phyloP scores from a whole-genome alignment of 306 rosid species.

The Vicia villosa region DNA sequence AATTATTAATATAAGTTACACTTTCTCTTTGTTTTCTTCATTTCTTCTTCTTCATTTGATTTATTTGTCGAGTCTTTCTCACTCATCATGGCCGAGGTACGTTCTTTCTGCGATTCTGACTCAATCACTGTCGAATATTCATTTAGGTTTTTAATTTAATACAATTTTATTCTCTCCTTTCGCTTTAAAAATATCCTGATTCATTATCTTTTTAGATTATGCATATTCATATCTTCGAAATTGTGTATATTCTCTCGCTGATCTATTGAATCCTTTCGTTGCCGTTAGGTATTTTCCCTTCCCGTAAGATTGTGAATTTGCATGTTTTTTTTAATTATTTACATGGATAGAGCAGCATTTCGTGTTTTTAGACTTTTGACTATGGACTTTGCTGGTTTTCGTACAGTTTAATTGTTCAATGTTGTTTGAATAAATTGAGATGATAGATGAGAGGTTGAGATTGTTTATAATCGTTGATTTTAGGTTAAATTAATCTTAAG shows the following conservation, averaged over 20 bases:
- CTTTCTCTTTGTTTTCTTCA: neutral
- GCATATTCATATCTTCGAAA: conserved; percentile 13
- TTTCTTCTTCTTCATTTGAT: neutral
- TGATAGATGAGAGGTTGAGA: neutral
- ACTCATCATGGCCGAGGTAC: conserved; percentile 64
- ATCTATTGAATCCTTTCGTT: conserved; percentile 32
- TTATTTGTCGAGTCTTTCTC: conserved; percentile 32
- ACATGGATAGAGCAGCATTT: neutral
- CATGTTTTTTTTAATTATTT: neutral
- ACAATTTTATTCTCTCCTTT: neutral
- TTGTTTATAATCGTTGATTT: neutral
- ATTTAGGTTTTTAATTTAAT: neutral
- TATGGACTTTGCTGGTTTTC: neutral
- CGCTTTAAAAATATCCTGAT: conserved; percentile 15
- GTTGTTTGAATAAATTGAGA: conserved; percentile 17
- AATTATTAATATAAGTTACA: neutral
- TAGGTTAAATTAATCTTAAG: conserved; percentile 7
- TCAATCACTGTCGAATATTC: neutral
- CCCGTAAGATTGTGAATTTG: neutral
- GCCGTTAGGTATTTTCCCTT: neutral
- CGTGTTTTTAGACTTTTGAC: neutral
- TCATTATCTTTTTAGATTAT: neutral
- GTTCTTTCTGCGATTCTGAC: conserved; percentile 16
- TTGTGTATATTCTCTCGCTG: conserved; percentile 1
- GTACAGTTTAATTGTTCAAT: conserved; percentile 5